Evolutionary conservation across 2,329 filamentous ascomycete species (phyloP), one percentile per base, ranked within the genome.

Genomic region (Tolypocladium tropicale): DNA sequence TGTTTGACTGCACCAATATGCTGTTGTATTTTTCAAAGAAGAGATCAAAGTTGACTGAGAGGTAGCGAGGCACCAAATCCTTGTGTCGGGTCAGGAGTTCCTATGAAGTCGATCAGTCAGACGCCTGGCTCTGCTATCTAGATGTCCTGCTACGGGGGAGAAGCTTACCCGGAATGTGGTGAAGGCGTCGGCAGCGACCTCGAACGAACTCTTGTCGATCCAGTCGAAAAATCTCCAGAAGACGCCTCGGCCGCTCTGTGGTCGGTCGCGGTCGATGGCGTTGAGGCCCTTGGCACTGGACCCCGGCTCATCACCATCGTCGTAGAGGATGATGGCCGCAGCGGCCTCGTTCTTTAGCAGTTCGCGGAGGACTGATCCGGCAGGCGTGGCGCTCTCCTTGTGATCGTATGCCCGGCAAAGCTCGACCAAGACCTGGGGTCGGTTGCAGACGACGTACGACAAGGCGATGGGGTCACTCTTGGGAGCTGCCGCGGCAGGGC

Each of bases 211-310:
- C 73, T 90, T 90, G 74, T 97, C 92, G 65, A 99, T 95, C 90
- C 93, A 99, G 59, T 88, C 84, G 68, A 99, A 97, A 74, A 97
- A 97, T 51, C 83, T 86, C 94, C 94, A 99, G 70, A 99, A 96
- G 2, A 96, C 84, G 3, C 93, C 93, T 49, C 84, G 81, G 14
- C 92, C 92, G 51, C 82, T 87, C 64, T 94, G 88, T 36, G 82
- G 84, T 43, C 84, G 74, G 58, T 90, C 86, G 51, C 87, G 83
- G 65, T 94, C 88, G 59, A 96, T 89, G 25, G 83, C 85, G 53
- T 81, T 84, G 41, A 95, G 78, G 46, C 90, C 88, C 60, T 90
- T 84, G n/a, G 83, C 82, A 62, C 83, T 86, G 55, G 87, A 89
- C 33, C 86, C 84, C 28, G 78, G 76, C 58, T 85, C 81, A 46